Base-by-base conservation (phyloP, 1,284 basidiomycete genomes). In the Peniophora sp. region DNA sequence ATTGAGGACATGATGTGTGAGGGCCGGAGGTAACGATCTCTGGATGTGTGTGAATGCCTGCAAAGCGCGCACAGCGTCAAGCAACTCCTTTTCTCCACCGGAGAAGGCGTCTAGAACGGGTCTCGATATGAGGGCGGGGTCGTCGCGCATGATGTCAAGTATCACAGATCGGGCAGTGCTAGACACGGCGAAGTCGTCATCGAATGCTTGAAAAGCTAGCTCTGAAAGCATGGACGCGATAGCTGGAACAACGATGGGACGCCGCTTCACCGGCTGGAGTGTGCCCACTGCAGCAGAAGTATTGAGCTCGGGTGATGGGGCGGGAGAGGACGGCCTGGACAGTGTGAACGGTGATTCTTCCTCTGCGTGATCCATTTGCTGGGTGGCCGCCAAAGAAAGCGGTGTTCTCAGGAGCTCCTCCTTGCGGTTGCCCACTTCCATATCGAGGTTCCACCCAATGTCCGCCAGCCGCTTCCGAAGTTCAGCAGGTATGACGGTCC, bases 101-200 rank as follows among this genome's bases (percentile, higher is more conserved):
- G 72, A 69, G 6, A 90, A 66, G 14, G 74, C 64, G 54, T 89
- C 84, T 49, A 87, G 72, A 14, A 83, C 68, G 3, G 84, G 77
- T n/a, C 86, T 74, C 12, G 79, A 71, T 14, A 89, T 67, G 6
- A 85, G 67, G 17, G 73, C 69, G 1, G 87, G 80, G 58, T 92
- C 89, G 58, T 89, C 85, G 22, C 86, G 74, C 78, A 91, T 85
- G 32, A 86, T 65, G 54, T 88, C 79, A n/a, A 83, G 57, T 19
- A 89, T 60, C 3, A 81, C 65, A 44, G 74, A 75, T 25, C 77
- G 73, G 8, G 86, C 81, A 0, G 75, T 66, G n/a, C 70, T 74
- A 2, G 81, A 73, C 19, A 88, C 73, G 1, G 64, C 57, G 53
- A 81, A 72, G 59, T 84, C 75, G 19, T 65, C 55, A 55, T 87